phyloP scores from a whole-genome alignment of 352 stramenopile genomes.

The Phytophthora ramorum region DNA sequence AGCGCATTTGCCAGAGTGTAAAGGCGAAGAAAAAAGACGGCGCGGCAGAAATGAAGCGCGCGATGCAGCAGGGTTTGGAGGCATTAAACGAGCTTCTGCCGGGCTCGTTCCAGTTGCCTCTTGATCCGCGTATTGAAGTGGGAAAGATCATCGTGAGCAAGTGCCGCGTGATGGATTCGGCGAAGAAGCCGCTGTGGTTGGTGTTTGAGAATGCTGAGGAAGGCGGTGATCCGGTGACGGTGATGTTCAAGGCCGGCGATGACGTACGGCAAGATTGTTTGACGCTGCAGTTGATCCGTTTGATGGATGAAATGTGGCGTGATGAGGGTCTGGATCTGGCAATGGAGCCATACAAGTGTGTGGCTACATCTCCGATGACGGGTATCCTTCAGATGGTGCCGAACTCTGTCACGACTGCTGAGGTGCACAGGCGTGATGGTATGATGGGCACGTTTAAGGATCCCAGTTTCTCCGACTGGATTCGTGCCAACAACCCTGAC shows the following conservation, averaged over 20 bases:
- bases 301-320: conserved; percentile 95
- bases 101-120: conserved; percentile 86
- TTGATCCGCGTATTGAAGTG: conserved; percentile 87
- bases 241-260: conserved; percentile 96
- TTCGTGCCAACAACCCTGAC: conserved; percentile 81
- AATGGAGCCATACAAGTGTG: conserved; percentile 93
- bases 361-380: conserved; percentile 91
- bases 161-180: conserved; percentile 91
- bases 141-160: conserved; percentile 87
- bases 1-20: conserved; percentile 84
- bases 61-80: conserved; percentile 80
- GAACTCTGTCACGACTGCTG: conserved; percentile 94
- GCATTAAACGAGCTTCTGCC: conserved; percentile 87
- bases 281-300: conserved; percentile 91
- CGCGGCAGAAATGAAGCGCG: conserved; percentile 82
- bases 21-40: conserved; percentile 88
- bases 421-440: conserved; percentile 87
- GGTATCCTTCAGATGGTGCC: conserved; percentile 93
- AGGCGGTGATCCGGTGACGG: conserved; percentile 75
- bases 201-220: conserved; percentile 90
- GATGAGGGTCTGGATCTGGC: conserved; percentile 91
- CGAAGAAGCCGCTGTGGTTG: conserved; percentile 91
- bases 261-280: conserved; percentile 96
- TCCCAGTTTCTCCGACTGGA: conserved; percentile 87
- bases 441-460: conserved; percentile 88